A percentile compares a stretch with the other conserved stretches of the same genome.
These are phyloP conservation scores for Pythium plurisporium DNA, from an alignment of 352 stramenopile genomes.

Conservation along the genomic window DNA sequence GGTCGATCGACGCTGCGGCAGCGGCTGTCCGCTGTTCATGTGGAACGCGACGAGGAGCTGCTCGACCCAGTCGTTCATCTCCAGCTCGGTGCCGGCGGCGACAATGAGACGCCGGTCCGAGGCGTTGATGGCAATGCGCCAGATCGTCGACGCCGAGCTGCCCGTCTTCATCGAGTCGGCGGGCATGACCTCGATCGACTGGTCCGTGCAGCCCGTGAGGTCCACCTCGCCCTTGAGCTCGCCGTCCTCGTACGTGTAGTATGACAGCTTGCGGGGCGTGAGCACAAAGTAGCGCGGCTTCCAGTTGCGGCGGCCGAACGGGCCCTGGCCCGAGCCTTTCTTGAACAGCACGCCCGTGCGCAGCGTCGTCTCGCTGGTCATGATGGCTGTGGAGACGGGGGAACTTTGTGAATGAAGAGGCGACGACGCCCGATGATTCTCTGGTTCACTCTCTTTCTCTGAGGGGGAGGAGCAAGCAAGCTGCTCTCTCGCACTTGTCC, in stretches of 20 bases:
- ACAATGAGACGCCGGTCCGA: constrained; percentile 31
- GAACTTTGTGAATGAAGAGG: neutral
- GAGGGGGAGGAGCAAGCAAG: no score
- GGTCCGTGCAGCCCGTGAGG: constrained; percentile 23
- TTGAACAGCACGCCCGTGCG: constrained; percentile 46
- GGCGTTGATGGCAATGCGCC: constrained; percentile 40
- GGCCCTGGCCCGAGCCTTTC: constrained; percentile 36
- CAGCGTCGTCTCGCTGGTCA: constrained; percentile 20
- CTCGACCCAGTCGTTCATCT: constrained; percentile 50
- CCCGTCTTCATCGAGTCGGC: constrained; percentile 40
- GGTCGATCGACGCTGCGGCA: constrained; percentile 12
- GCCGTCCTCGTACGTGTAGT: constrained; percentile 34
- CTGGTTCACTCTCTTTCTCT: neutral
- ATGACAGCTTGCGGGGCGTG: constrained; percentile 26
- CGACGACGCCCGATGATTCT: neutral
- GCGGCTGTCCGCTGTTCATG: constrained; percentile 25
- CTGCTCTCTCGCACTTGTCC: no score
- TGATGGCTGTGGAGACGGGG: neutral
- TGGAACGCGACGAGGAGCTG: constrained; percentile 30
- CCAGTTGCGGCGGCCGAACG: constrained; percentile 47
- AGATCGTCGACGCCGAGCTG: constrained; percentile 42
- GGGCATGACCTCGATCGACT: constrained; percentile 42
- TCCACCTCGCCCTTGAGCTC: constrained; percentile 33
- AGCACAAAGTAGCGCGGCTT: constrained; percentile 52
- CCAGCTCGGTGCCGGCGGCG: constrained; percentile 30